Conservation (phyloP, 108 stramenopile genomes). For the Nannochloropsis granulata region DNA sequence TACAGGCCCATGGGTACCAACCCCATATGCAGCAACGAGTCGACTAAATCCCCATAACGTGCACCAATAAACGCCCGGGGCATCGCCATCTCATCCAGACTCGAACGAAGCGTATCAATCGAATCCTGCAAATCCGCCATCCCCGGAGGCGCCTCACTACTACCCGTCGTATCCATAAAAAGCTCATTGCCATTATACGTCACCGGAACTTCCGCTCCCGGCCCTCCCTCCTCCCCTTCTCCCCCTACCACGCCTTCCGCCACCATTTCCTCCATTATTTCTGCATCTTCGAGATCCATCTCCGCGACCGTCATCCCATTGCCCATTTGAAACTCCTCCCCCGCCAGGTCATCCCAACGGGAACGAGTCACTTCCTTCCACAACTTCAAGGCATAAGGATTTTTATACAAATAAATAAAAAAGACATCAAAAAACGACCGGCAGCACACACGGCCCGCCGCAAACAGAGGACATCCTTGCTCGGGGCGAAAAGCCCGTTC, state of each 20-base stretch:
- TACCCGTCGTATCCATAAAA: neutral
- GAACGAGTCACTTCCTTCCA: neutral
- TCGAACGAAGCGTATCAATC: neutral
- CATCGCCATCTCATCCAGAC: neutral
- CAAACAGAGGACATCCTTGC: neutral
- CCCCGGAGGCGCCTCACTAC: neutral
- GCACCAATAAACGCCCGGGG: neutral
- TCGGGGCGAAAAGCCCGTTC: neutral
- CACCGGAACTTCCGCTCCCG: neutral
- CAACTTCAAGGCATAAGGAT: neutral
- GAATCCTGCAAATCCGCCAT: neutral
- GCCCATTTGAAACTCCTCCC: neutral
- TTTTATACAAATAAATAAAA: neutral
- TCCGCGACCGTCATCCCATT: neutral
- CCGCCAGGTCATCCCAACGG: neutral
- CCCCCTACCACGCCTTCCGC: neutral
- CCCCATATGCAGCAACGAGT: neutral
- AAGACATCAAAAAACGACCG: neutral
- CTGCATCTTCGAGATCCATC: neutral
- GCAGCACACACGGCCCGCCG: neutral
- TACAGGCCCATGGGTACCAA: neutral
- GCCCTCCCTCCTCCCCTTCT: neutral
- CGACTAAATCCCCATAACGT: neutral
- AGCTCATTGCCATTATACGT: neutral
- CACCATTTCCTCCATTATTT: neutral